These are phyloP conservation scores for Ophiostoma himal-ulmi DNA, from an alignment of 2,329 filamentous ascomycete genomes.

Conservation along the genomic window DNA sequence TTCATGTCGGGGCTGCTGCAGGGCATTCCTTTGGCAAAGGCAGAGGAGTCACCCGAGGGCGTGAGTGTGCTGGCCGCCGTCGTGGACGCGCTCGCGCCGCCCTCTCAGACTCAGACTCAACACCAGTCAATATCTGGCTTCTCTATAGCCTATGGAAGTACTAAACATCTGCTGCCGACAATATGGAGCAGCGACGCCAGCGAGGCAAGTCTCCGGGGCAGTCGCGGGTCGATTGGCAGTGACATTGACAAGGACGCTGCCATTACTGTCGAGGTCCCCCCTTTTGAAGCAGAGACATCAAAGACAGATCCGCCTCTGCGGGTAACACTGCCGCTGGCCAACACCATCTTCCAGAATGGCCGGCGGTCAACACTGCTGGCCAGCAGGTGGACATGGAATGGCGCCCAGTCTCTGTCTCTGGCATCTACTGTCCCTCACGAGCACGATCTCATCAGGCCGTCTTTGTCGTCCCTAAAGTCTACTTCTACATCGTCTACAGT, in stretches of 20 bases:
- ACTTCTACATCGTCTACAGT: background rate
- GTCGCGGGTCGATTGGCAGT: slow-evolving; percentile 22
- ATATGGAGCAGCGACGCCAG: slow-evolving; percentile 37
- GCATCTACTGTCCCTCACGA: background rate
- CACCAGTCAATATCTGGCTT: slow-evolving; percentile 38
- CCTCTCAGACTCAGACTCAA: slow-evolving; percentile 1
- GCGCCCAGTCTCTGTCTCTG: slow-evolving; percentile 24
- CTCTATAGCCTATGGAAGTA: slow-evolving; percentile 45
- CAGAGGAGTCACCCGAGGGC: background rate
- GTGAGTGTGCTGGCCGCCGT: slow-evolving; percentile 49
- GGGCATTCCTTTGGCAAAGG: slow-evolving; percentile 23
- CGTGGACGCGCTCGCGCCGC: slow-evolving; percentile 48
- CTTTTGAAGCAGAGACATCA: slow-evolving; percentile 30
- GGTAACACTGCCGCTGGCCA: slow-evolving; percentile 61
- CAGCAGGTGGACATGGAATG: slow-evolving; percentile 36
- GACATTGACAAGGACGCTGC: slow-evolving; percentile 37
- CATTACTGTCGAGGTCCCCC: slow-evolving; percentile 39
- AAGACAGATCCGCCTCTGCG: slow-evolving; percentile 27
- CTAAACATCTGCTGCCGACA: slow-evolving; percentile 39
- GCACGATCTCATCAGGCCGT: slow-evolving; percentile 33
- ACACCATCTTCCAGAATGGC: slow-evolving; percentile 71
- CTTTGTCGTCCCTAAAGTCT: background rate
- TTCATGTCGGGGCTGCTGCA: slow-evolving; percentile 35
- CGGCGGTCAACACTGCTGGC: slow-evolving; percentile 52
- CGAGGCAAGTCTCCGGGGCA: background rate